Evolutionary conservation across 257 asterid genomes (phyloP), one percentile per base, ranked within the genome.

Genomic region (Verbascum thapsus): DNA sequence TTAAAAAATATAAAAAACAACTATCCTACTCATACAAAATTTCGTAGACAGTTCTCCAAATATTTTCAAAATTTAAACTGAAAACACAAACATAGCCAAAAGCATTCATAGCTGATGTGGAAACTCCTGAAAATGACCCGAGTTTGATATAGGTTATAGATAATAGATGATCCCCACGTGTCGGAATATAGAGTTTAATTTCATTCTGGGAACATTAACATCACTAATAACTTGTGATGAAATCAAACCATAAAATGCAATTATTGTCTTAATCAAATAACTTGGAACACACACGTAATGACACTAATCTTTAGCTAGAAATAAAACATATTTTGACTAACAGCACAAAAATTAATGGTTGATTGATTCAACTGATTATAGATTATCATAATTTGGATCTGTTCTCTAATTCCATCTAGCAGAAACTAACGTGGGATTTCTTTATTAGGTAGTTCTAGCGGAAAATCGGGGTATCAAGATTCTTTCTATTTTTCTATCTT

Each of bases 211-310:
- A 5, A 7, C 26, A 5, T 38, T 8, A 7, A 41, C 40, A 15
- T 41, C 4, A 11, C 11, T 53, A 20, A 60, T 47, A 39, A 48
- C 17, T 32, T 69, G 5, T n/a, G 17, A 19, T 16, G 38, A 9
- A 17, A 39, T 48, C 8, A 32, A 30, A 10, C 8, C 8, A 13
- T 53, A 44, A 1, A 53, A 35, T 42, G 65, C 32, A 51, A 50
- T 34, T 26, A 38, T 57, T 30, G 20, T 53, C n/a, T 43, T 13
- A 59, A 23, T 32, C 49, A 58, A n/a, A 44, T 26, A 45, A 53
- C 49, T 43, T 18, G 22, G 22, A 8, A 54, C 77, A 66, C 68
- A 54, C 77, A 66, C 68, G 66, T 67, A 10, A 47, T 10, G 40
- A 22, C 67, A 73, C 67, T 48, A 55, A 62, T 48, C 39, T 48